Percentiles rank a stretch among this genome's conserved stretches.
Evolutionary conservation across 306 rosid genomes (phyloP).

Genomic region (Inga laurina): DNA sequence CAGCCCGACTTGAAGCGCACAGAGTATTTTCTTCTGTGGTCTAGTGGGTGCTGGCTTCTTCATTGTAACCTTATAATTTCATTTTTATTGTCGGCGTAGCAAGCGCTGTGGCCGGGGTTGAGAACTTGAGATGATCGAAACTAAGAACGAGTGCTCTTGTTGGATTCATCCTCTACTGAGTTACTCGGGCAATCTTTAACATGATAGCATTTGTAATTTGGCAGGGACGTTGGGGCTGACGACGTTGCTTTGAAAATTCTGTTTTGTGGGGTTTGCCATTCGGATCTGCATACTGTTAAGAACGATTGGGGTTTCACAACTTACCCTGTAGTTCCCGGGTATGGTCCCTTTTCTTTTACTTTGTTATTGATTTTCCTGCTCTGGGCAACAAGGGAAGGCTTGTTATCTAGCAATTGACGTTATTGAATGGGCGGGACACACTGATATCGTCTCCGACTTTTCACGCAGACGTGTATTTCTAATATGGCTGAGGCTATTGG

Average conservation of each 20-base stretch:
- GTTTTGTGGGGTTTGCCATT: conserved; percentile 90
- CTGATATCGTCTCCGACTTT: neutral
- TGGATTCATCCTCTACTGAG: neutral
- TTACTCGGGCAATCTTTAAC: neutral
- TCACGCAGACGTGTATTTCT: neutral
- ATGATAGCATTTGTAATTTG: neutral
- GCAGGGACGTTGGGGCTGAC: conserved; percentile 73
- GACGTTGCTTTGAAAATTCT: conserved; percentile 76
- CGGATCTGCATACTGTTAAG: conserved; percentile 71
- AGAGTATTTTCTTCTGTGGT: neutral
- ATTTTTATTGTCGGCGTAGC: neutral
- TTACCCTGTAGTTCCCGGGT: conserved; percentile 95
- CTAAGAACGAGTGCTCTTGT: neutral
- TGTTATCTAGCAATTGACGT: neutral
- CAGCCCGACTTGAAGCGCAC: neutral
- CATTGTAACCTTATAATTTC: neutral
- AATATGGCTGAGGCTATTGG: neutral
- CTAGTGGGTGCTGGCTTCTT: neutral
- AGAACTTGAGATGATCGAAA: neutral
- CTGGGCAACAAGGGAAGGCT: neutral
- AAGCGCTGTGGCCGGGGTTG: neutral
- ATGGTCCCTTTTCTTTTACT: neutral
- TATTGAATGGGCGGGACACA: neutral
- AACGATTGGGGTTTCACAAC: conserved; percentile 86
- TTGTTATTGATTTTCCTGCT: neutral